Evolutionary conservation across 1,284 basidiomycete species (phyloP), one percentile per base, ranked within the genome.

Genomic region (Microbotryum silenes-acaulis): DNA sequence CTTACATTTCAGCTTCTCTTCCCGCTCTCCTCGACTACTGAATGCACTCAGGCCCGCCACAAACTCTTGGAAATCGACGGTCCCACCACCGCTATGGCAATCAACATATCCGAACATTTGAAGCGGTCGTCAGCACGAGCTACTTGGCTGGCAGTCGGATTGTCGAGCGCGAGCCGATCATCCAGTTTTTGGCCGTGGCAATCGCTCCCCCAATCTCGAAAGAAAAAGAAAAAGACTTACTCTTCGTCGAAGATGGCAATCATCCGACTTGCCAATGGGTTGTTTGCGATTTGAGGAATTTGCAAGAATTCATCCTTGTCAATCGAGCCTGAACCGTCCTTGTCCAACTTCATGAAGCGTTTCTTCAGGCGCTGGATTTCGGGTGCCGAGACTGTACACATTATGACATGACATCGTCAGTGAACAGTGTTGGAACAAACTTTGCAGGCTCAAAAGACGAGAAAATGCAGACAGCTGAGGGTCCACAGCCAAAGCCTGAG

Each of bases 201-300:
- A 48, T 12, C 20, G 51, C 31, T 16, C 21, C n/a, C 9, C 48
- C 33, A 23, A 14, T 20, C 54, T 18, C 45, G 54, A 57, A 48
- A 27, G 59, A 18, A 8, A 79, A 1, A n/a, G n/a, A n/a, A n/a
- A n/a, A n/a, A n/a, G n/a, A 77, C 89, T 77, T 71, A 96, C 92
- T 98, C 93, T 78, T 97, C 91, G 74, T 99, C 94, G 74, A 99
- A 98, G 74, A 99, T 98, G 57, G 93, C 93, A 73, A 99, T 99
- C 89, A 99, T 91, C 57, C 94, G 85, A 59, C 89, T 90, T 52
- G 96, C 92, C 54, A 98, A 80, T 1, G 94, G 96, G 77, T 98
- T 98, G 69, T 91, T 94, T 37, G 94, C 94, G 73, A 98, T 97
- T 77, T 96, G 91, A 0, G 96, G 94, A 80, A 98, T 96, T 80